A percentile compares a stretch with the other conserved stretches of the same genome.
phyloP scores from a whole-genome alignment of 106 monocot genomes.

The Triglochin maritima region DNA sequence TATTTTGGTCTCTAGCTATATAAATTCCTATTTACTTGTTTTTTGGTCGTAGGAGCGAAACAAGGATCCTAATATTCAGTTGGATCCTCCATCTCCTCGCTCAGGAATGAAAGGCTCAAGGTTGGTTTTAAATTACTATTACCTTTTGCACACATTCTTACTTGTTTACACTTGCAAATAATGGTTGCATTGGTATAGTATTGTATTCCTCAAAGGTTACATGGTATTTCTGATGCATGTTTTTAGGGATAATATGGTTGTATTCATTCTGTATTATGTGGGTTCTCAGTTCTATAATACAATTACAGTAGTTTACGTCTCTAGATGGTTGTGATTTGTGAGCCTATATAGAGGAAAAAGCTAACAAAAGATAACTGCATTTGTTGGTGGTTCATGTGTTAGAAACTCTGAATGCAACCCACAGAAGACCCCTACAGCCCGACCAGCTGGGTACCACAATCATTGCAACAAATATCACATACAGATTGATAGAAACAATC shows the following conservation, averaged over 20 bases:
- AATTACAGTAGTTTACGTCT: background rate
- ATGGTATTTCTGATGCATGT: background rate
- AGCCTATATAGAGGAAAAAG: too few species aligned
- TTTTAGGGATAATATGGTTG: background rate
- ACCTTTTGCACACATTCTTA: background rate
- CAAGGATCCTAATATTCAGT: slow-evolving; percentile 14
- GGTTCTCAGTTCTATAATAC: background rate
- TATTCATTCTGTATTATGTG: background rate
- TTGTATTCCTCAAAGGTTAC: background rate
- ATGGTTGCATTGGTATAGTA: background rate
- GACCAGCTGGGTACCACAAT: too few species aligned
- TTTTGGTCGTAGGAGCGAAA: slow-evolving; percentile 13
- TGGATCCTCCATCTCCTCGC: slow-evolving; percentile 14
- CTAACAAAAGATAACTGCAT: too few species aligned
- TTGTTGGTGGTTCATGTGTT: too few species aligned
- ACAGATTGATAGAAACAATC: too few species aligned
- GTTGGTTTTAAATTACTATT: slow-evolving; percentile 2
- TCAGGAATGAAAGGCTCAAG: slow-evolving; percentile 17
- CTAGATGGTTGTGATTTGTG: too few species aligned
- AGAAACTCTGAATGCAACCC: too few species aligned
- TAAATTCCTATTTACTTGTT: background rate
- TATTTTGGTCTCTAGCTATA: background rate
- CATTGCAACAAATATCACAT: too few species aligned
- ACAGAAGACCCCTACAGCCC: too few species aligned
- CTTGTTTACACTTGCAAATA: background rate